Evolutionary conservation across 2,329 filamentous ascomycete species (phyloP), one percentile per base, ranked within the genome.

Genomic region (Blastomyces silverae): DNA sequence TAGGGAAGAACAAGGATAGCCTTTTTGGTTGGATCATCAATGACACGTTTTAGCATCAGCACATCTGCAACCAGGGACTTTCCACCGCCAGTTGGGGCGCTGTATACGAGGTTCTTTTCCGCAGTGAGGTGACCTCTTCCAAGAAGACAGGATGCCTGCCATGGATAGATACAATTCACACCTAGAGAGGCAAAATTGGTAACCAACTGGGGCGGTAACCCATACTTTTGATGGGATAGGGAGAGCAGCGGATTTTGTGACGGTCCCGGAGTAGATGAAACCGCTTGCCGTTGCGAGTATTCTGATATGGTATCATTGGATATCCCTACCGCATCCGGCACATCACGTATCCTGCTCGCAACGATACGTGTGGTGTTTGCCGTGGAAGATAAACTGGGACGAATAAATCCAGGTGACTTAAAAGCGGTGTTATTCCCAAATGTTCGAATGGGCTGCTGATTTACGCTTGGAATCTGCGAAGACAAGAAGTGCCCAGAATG

Each of bases 21-120:
- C 69, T 91, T 92, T 64, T 85, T 81, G 25, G 79, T 80, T 1
- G 84, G 83, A 57, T 86, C 81, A 55, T 84, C 81, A n/a, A 91
- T 79, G 28, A 92, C 80, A 66, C 84, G 83, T 72, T 88, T 91
- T 63, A 92, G 78, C 84, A 92, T 89, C 61, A 92, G 77, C 37
- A 92, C 84, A 72, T 85, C 83, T 4, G 89, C 89, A 58, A 91
- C 88, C 15, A 92, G 80, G 8, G 88, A 91, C 76, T 92, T 91
- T 20, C 89, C 89, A 52, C 89, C 89, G 4, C 89, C 89, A 0
- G 89, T 92, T 0, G 89, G 89, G 8, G 89, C 89, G 55, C 87
- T 89, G 72, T 92, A 92, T n/a, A 92, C 87, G 11, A 92, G 79
- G 69, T 90, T 91, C 67, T 82, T 85, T 61, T 84, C 79, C 20